phyloP scores from a whole-genome alignment of 805 yeast species.

The Starmerella apis region DNA sequence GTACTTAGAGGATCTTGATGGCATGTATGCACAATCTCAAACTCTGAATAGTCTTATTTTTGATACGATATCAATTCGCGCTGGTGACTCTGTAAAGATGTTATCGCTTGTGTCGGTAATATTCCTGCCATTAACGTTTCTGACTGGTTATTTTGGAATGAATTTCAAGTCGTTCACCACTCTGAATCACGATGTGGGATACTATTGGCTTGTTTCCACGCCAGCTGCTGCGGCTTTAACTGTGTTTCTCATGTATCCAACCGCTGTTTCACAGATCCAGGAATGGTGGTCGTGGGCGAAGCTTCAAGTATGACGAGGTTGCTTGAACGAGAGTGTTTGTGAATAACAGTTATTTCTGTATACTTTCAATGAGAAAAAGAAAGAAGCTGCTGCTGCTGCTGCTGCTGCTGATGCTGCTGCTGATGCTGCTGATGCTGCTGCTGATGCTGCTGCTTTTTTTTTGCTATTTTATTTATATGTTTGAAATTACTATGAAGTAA shows the following conservation, averaged over 20 bases:
- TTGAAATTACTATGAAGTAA: not conserved
- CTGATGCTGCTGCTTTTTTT: no score
- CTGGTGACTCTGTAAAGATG: constrained; percentile 45
- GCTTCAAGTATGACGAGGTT: constrained; percentile 18
- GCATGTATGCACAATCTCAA: constrained; percentile 44
- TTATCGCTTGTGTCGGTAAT: constrained; percentile 48
- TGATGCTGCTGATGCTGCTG: no score
- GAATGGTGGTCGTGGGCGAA: constrained; percentile 23
- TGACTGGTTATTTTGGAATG: constrained; percentile 56
- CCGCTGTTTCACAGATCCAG: constrained; percentile 4
- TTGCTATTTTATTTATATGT: not conserved
- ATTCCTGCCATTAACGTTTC: constrained; percentile 47
- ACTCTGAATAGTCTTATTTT: constrained; percentile 44
- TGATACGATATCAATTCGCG: constrained; percentile 47
- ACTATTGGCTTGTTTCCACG: constrained; percentile 42
- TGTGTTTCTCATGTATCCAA: constrained; percentile 26
- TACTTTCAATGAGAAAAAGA: not conserved
- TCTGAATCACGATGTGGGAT: constrained; percentile 34
- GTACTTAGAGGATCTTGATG: constrained; percentile 44
- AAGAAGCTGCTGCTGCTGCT: no score
- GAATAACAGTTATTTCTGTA: no score
- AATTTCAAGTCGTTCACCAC: constrained; percentile 39
- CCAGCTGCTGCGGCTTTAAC: constrained; percentile 32
- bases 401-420: no score
- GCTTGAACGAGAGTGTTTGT: no score